Base-by-base conservation (phyloP, 441 rosid genomes). In the Brassica hybrid region DNA sequence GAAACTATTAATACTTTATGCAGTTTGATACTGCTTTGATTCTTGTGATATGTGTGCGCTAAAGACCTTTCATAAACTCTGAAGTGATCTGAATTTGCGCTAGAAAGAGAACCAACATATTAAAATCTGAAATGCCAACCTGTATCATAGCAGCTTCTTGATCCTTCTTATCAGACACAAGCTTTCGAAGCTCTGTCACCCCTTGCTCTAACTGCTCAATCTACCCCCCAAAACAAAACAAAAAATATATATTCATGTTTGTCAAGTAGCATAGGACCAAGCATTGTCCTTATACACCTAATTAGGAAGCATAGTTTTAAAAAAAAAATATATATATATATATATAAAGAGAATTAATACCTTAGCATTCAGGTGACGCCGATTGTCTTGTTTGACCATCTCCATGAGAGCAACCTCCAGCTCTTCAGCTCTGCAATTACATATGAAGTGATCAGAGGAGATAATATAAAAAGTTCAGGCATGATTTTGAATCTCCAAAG, bases 361-460 rank as follows among this genome's bases (percentile, higher is more conserved):
- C 93, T 71, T 87, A 23, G 98, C 95, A 79, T 91, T 89, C 80
- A 94, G 83, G 76, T 92, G 89, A 48, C 89, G 86, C 69, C 95
- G 87, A 79, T 92, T 94, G 80, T 92, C 98, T 82, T 86, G 98
- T 85, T 88, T 88, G 83, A 94, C 97, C 94, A 94, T 88, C 90
- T 94, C 98, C 98, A 90, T 94, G 83, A 94, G 81, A 74, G 98
- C 98, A 30, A 94, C 91, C 85, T 94, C 98, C 83, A 94, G 83
- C 85, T 94, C 98, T 69, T 94, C 98, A 75, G 98, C 94, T 84
- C 98, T 94, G 77, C 69, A 27, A 65, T 83, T 79, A 43, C 70
- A 69, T 27, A 30, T 38, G 11, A 76, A 68, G 34, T 17, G 62
- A 61, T 41, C n/a, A 43, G 45, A 59, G 17, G 6, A 68, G 45